Conservation (phyloP, 257 asterid genomes). For the Rehmannia glutinosa region DNA sequence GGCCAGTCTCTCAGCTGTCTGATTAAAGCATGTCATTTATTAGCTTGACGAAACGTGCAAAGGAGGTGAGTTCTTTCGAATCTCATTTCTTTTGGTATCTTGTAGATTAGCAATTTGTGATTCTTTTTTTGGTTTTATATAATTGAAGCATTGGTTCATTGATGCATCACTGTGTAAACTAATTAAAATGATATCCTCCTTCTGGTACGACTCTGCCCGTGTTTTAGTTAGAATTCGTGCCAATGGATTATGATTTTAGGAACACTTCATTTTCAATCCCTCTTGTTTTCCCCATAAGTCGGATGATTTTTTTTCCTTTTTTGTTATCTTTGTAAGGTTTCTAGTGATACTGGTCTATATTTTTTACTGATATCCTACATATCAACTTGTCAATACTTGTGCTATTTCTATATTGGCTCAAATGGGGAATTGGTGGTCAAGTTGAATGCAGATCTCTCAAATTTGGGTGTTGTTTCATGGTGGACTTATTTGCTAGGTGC, state of each 20-base stretch:
- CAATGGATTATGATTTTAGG: constrained; percentile 3
- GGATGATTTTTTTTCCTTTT: too few relatives aligned
- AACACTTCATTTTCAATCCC: too few relatives aligned
- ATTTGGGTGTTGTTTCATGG: too few relatives aligned
- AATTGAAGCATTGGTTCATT: constrained; percentile 22
- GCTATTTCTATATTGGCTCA: too few relatives aligned
- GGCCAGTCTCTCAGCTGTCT: constrained; percentile 89
- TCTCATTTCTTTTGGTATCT: neutral
- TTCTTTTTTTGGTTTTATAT: constrained; percentile 23
- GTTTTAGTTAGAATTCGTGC: neutral
- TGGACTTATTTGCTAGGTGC: too few relatives aligned
- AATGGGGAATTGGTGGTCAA: too few relatives aligned
- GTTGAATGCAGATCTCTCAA: too few relatives aligned
- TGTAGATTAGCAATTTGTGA: constrained; percentile 17
- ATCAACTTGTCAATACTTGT: too few relatives aligned
- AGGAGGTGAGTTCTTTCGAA: constrained; percentile 8
- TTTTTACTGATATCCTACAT: too few relatives aligned
- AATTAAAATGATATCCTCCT: neutral
- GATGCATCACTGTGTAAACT: constrained; percentile 1
- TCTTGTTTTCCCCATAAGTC: too few relatives aligned
- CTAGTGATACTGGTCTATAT: too few relatives aligned
- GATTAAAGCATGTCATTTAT: constrained; percentile 21
- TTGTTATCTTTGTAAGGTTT: too few relatives aligned
- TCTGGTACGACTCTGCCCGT: neutral
- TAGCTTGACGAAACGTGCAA: neutral